Conservation (phyloP, 2,329 filamentous ascomycete species). For the Cordyceps javanica region DNA sequence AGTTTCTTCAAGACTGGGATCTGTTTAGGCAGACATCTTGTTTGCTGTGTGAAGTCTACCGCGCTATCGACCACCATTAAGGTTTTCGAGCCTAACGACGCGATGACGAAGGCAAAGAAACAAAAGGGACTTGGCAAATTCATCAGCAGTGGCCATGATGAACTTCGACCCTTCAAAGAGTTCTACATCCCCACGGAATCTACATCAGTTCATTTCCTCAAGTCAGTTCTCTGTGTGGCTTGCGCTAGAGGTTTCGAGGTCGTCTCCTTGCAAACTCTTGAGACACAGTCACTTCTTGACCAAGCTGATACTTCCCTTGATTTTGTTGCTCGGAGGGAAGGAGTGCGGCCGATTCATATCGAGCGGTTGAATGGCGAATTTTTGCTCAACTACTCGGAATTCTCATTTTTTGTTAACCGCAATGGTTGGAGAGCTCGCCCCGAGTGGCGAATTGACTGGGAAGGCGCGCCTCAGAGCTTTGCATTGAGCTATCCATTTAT, state of each 20-base stretch:
- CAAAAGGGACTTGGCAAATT: conserved; percentile 94
- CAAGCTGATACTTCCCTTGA: conserved; percentile 97
- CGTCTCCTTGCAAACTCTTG: conserved; percentile 92
- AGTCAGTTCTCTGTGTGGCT: conserved; percentile 92
- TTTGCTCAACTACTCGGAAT: conserved; percentile 95
- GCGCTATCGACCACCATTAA: conserved; percentile 94
- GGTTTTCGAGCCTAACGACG: conserved; percentile 97
- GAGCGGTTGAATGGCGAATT: conserved; percentile 97
- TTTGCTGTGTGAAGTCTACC: conserved; percentile 93
- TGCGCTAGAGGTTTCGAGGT: conserved; percentile 96
- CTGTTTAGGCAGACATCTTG: conserved; percentile 86
- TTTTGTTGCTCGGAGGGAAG: conserved; percentile 90
- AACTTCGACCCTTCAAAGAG: conserved; percentile 95
- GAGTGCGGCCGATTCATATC: conserved; percentile 91
- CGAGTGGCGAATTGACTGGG: conserved; percentile 97
- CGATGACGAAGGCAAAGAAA: conserved; percentile 88
- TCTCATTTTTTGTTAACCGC: conserved; percentile 98
- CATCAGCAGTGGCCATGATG: conserved; percentile 88
- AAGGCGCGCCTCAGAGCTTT: conserved; percentile 86
- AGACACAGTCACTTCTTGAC: conserved; percentile 93
- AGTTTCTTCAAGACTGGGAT: conserved; percentile 98
- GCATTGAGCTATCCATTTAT: conserved; percentile 96
- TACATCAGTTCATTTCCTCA: conserved; percentile 96
- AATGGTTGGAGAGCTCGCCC: conserved; percentile 95
- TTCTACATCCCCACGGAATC: conserved; percentile 98